Evolutionary conservation across 2,329 filamentous ascomycete genomes (phyloP), one percentile per base, ranked within the genome.

Genomic region (Hypomyces rosellus): DNA sequence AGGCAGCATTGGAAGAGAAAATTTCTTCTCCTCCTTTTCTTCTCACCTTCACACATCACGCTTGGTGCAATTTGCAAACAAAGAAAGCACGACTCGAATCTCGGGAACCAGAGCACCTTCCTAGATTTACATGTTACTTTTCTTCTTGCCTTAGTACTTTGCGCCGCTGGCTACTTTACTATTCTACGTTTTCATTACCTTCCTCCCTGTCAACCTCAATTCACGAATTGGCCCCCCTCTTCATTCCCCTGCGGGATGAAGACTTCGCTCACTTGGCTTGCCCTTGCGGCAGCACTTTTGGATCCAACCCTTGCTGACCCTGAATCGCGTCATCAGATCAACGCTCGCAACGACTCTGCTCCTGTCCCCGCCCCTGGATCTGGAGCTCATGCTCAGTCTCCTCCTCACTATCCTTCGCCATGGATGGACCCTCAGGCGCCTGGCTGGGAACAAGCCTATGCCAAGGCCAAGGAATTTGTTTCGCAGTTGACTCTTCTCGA

Each of bases 401-500:
- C 69, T 12, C 87, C 89, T 2, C 80, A 78, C 63, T 96, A 96
- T 63, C 90, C 90, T 1, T 91, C 88, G 25, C 90, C 90, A 72
- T 95, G 90, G 89, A 85, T 86, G 71, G 80, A 87, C 55, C 85
- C 88, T 15, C 66, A 80, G 5, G 87, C 86, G 11, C 72, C 79
- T 41, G 80, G 78, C 54, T 96, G 90, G 90, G 76, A 80, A 48
- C 78, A 82, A 6, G 89, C 89, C 37, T 91, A 95, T 59, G 72
- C 70, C 16, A 84, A 86, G 66, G 91, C 91, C 1, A 82, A 80
- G 58, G 80, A 76, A 3, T 92, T 96, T 61, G 89, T 96, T 42
- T 86, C 85, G 9, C 83, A 90, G 64, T 71, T 96, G 69, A 95
- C 89, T 1, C 75, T 96, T 34, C 64, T 83, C 11, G 91, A 96